Base-by-base conservation (phyloP, 108 stramenopile species). In the Cyclotella sp. region DNA sequence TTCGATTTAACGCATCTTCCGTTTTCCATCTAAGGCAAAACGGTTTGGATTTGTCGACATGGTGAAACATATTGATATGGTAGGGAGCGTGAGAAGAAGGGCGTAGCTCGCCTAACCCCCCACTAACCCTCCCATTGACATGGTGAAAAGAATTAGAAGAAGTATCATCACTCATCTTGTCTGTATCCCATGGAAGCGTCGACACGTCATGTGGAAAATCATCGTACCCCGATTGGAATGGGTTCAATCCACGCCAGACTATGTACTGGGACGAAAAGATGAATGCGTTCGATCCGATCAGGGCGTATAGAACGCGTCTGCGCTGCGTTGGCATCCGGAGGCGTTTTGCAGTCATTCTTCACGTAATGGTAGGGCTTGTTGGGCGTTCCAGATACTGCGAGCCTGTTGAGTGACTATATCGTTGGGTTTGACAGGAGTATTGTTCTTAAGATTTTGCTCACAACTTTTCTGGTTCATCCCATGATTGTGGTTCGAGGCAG, bases 1-100 rank as follows among this genome's bases (percentile, higher is more conserved):
- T 72, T 30, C 65, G 63, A 73, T 72, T 79, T 34, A 65, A 34
- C 16, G 57, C 78, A 53, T 72, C 58, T 29, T 39, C 22, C 40
- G 71, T 21, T 29, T 14, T 42, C 71, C 71, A 72, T 22, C 39
- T 15, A 1, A 55, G 55, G 40, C 71, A 67, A 52, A 72, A 72
- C 19, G 71, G 63, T 43, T 59, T 58, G 19, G 12, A 54, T 46
- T 22, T 39, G 61, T 61, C 34, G 30, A 13, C 29, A 5, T 61
- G 60, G 34, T 34, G 60, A 39, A 39, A 2, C 3, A 39, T 0
- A 16, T 61, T 57, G 24, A n/a, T 24, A 26, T 24, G 34, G 34
- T 6, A 6, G 4, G 34, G 4, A 34, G 34, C 34, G 34, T 34
- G 2, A 34, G 55, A 57, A 57, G 55, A 57, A 8, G 55, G 24